A percentile compares a stretch with the other conserved stretches of the same genome.
Evolutionary conservation across 257 asterid species (phyloP).

Genomic region (Paraleonurus japonicus): DNA sequence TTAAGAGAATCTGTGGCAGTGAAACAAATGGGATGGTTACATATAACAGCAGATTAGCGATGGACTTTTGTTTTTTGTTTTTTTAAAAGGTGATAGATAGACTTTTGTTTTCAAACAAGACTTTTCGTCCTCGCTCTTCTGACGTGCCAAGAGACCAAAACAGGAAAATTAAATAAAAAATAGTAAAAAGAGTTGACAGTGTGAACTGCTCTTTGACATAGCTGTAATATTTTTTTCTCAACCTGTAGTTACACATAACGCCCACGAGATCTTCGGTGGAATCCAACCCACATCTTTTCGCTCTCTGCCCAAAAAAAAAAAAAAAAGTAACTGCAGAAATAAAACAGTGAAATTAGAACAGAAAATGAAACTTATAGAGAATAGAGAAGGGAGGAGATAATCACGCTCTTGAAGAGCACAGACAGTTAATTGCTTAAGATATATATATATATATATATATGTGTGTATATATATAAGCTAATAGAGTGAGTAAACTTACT

Average conservation of each 20-base stretch:
- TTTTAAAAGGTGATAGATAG: conserved; percentile 4
- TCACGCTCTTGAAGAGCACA: neutral
- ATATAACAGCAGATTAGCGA: conserved; percentile 29
- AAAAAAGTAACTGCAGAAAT: conserved; percentile 5
- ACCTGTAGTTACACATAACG: conserved; percentile 27
- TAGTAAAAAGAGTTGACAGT: conserved; percentile 34
- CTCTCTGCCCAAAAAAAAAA: conserved; percentile 22
- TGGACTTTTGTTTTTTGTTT: conserved; percentile 28
- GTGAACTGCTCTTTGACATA: conserved; percentile 40
- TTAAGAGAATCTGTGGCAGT: conserved; percentile 41
- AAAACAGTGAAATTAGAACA: neutral
- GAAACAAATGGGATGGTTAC: conserved; percentile 41
- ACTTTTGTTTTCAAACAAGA: conserved; percentile 29
- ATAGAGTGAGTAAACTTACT: conserved; percentile 22
- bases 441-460: neutral
- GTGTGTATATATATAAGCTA: neutral
- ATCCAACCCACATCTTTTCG: conserved; percentile 16
- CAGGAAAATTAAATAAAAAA: conserved; percentile 5
- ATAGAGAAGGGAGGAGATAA: neutral
- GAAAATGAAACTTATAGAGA: neutral
- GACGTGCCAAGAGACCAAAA: conserved; percentile 39
- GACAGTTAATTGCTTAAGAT: neutral
- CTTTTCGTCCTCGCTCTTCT: conserved; percentile 28
- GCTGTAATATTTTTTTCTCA: neutral
- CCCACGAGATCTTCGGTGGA: conserved; percentile 31